phyloP scores from a whole-genome alignment of 371 early-diverging fungal species.

The Lichtheimia ramosa region DNA sequence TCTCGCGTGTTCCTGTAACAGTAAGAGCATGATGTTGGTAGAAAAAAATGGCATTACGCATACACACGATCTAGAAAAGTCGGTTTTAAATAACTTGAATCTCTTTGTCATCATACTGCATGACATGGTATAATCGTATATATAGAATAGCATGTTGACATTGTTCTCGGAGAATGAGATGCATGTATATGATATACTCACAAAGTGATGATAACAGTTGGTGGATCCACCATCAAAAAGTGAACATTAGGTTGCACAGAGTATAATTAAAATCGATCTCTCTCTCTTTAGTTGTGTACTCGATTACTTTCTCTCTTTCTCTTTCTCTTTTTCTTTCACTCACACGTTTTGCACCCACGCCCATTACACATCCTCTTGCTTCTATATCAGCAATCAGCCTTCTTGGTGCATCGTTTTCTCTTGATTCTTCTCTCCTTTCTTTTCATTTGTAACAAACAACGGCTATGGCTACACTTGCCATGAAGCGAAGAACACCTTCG shows the following conservation, averaged over 20 bases:
- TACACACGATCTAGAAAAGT: too few species aligned
- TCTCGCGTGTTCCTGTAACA: too few species aligned
- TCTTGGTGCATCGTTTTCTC: neutral
- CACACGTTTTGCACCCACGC: neutral
- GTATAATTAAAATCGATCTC: neutral
- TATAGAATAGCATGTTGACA: too few species aligned
- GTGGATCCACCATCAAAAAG: too few species aligned
- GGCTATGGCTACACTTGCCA: conserved; percentile 22
- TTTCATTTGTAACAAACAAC: neutral
- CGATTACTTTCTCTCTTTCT: neutral
- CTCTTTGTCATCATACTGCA: too few species aligned
- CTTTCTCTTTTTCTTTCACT: neutral
- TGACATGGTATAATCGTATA: too few species aligned
- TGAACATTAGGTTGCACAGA: conserved; percentile 7
- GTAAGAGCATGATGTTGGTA: too few species aligned
- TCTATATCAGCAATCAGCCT: neutral
- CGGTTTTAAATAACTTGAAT: too few species aligned
- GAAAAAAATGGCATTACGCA: too few species aligned
- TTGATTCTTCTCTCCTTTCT: neutral
- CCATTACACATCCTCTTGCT: neutral
- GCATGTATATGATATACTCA: too few species aligned
- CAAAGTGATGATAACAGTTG: too few species aligned
- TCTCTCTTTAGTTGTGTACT: neutral
- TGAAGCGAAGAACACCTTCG: conserved; percentile 35
- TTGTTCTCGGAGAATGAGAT: too few species aligned